Evolutionary conservation across 1,139 yeast genomes (phyloP).

Genomic region (Suhomyces bokatorum): DNA sequence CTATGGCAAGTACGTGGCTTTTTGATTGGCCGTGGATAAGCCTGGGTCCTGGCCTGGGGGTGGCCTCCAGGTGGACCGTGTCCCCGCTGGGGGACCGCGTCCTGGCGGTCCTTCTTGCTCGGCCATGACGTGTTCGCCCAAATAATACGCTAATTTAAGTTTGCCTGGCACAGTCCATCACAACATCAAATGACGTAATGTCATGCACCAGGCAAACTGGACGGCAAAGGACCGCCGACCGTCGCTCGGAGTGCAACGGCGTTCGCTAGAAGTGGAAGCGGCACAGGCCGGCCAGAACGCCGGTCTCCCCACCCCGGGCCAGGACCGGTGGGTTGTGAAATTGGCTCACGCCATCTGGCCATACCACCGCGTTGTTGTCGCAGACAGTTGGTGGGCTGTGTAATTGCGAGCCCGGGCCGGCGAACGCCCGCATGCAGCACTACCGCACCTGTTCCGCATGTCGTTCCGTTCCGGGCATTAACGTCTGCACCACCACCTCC

Average conservation of each 20-base stretch:
- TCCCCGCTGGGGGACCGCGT: no score
- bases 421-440: background rate
- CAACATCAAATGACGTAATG: background rate
- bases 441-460: background rate
- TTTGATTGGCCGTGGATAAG: no score
- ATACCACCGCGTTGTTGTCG: background rate
- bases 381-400: background rate
- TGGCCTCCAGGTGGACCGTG: no score
- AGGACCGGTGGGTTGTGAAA: background rate
- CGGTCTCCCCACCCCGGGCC: background rate
- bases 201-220: background rate
- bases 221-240: background rate
- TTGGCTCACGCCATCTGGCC: constrained; percentile 1
- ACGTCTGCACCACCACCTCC: background rate
- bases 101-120: background rate
- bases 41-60: no score
- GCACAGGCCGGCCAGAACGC: background rate
- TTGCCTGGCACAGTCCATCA: background rate
- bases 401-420: background rate
- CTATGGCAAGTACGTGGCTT: no score
- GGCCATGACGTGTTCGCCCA: background rate
- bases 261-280: no score
- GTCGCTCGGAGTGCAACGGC: no score
- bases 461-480: background rate
- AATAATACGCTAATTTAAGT: background rate